Evolutionary conservation across 2,329 filamentous ascomycete species (phyloP).

Genomic region (Ceratocystis harringtonii): DNA sequence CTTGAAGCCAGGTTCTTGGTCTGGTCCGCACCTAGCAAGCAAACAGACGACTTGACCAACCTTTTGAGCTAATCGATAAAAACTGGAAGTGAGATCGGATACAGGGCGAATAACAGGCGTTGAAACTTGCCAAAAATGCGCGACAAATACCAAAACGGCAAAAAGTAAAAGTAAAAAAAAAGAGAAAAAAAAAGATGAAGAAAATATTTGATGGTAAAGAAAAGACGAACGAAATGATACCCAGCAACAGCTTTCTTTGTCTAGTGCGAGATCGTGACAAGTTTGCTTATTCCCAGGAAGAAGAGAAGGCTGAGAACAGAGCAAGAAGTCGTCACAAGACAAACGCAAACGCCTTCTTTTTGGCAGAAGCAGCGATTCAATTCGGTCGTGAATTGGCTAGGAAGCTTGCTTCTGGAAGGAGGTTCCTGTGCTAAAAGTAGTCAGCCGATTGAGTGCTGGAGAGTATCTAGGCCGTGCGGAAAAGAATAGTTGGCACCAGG

Average conservation of each 20-base stretch:
- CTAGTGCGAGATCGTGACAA: background rate
- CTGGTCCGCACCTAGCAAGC: background rate
- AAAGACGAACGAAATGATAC: background rate
- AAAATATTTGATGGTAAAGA: background rate
- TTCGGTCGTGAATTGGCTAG: background rate
- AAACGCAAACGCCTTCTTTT: background rate
- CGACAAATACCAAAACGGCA: background rate
- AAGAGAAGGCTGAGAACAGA: background rate
- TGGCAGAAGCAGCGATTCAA: background rate
- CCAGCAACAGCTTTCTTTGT: background rate
- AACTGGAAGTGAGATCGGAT: background rate
- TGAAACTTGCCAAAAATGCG: constrained; percentile 4
- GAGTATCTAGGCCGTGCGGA: background rate
- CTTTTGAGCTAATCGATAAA: constrained; percentile 1
- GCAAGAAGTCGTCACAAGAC: constrained; percentile 4
- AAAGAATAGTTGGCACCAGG: background rate
- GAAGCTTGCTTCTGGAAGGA: background rate
- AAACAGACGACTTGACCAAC: background rate
- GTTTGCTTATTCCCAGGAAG: background rate
- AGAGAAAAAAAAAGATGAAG: background rate
- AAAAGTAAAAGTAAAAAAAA: background rate
- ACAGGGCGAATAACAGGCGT: background rate
- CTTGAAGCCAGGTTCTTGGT: background rate
- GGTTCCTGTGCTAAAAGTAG: constrained; percentile 1
- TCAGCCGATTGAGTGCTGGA: background rate